phyloP scores from a whole-genome alignment of 2,329 filamentous ascomycete species.

The Talaromyces sp. region DNA sequence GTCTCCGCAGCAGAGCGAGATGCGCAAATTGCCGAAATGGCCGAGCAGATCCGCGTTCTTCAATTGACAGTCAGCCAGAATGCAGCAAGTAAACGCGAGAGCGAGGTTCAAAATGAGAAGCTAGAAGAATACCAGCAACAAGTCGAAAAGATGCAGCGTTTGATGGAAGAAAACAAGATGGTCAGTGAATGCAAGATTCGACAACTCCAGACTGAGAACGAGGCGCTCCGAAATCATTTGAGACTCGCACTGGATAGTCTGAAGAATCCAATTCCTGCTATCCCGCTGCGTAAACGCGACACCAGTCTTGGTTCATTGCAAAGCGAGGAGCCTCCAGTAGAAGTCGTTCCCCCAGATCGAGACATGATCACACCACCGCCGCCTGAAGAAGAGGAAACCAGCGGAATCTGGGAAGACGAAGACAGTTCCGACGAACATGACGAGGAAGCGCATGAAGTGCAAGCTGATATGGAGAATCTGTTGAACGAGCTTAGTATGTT shows the following conservation, averaged over 20 bases:
- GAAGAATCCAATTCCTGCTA: conserved; percentile 79
- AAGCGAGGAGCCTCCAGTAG: conserved; percentile 50
- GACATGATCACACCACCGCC: conserved; percentile 35
- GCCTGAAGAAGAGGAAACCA: conserved; percentile 21
- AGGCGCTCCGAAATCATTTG: conserved; percentile 80
- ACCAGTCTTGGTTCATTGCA: conserved; percentile 29
- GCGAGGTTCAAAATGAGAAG: conserved; percentile 72
- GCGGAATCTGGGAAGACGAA: conserved; percentile 44
- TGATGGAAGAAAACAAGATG: conserved; percentile 92
- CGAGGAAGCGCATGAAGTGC: conserved; percentile 59
- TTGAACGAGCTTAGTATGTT: conserved; percentile 77
- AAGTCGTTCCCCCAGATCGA: conserved; percentile 44
- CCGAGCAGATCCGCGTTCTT: conserved; percentile 83
- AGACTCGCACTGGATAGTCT: conserved; percentile 80
- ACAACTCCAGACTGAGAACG: conserved; percentile 83
- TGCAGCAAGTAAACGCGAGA: conserved; percentile 68
- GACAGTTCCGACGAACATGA: conserved; percentile 44
- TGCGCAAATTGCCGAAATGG: conserved; percentile 90
- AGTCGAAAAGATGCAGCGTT: conserved; percentile 82
- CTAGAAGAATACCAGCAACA: conserved; percentile 93
- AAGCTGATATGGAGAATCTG: conserved; percentile 80
- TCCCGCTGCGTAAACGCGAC: conserved; percentile 32
- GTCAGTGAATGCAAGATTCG: conserved; percentile 93
- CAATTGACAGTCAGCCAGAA: conserved; percentile 69
- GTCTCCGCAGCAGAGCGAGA: conserved; percentile 90